Conservation (phyloP, 225 moss, liverwort and hornwort species). For the Sphagnum contortum region DNA sequence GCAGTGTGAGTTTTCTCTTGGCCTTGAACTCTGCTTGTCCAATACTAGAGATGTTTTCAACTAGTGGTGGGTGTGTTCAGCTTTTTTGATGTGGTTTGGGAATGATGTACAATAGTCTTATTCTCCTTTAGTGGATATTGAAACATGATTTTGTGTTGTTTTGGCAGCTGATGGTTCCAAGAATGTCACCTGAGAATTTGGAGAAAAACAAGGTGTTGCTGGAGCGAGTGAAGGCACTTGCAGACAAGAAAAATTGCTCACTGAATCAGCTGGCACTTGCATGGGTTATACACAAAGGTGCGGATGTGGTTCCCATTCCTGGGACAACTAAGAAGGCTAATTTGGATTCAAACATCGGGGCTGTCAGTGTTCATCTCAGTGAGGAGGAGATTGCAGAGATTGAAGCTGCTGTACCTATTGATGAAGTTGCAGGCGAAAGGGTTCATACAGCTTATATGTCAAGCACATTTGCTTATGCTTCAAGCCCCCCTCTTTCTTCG, state of each 20-base stretch:
- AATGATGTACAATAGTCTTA: too few relatives aligned
- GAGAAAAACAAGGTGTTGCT: slow-evolving; percentile 9
- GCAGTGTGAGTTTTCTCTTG: too few relatives aligned
- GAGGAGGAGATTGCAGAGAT: slow-evolving; percentile 7
- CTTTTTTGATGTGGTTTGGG: too few relatives aligned
- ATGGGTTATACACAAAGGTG: slow-evolving; percentile 4
- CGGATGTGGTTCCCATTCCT: slow-evolving; percentile 15
- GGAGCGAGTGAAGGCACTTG: slow-evolving; percentile 5
- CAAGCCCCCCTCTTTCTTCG: slow-evolving; percentile 3
- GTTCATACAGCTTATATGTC: not conserved
- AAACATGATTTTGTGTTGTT: too few relatives aligned
- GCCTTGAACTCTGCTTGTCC: too few relatives aligned
- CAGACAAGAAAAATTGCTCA: slow-evolving; percentile 4
- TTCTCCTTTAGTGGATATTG: too few relatives aligned
- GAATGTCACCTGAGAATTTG: slow-evolving; percentile 3
- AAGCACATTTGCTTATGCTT: not conserved
- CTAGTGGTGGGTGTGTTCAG: too few relatives aligned
- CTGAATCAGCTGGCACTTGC: slow-evolving; percentile 9
- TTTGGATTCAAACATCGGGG: slow-evolving; percentile 6
- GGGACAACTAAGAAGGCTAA: slow-evolving; percentile 12
- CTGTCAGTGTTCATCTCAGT: not conserved
- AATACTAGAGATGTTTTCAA: too few relatives aligned
- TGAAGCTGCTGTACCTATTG: slow-evolving; percentile 2
- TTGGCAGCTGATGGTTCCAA: not conserved
- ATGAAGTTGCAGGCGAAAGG: slow-evolving; percentile 2